Conservation (phyloP, 2,329 filamentous ascomycete species). For the Colletotrichum truncatum region DNA sequence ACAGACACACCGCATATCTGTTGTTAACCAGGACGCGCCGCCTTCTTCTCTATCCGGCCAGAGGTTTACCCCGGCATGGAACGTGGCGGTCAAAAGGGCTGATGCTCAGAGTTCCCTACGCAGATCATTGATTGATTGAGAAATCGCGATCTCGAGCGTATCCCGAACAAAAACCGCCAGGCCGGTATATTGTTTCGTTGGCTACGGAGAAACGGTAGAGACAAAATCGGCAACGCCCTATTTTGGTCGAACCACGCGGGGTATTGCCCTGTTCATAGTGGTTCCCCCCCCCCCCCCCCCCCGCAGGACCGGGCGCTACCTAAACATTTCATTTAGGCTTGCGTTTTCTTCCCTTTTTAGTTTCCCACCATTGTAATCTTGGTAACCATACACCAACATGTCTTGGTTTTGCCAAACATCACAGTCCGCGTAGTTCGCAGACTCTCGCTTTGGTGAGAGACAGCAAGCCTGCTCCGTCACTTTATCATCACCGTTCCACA, state of each 20-base stretch:
- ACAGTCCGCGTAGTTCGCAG: background rate
- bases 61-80: background rate
- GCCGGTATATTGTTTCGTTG: no score
- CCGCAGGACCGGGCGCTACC: background rate
- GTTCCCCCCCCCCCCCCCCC: background rate
- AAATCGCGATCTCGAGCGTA: background rate
- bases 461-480: background rate
- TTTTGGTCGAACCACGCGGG: background rate
- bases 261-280: background rate
- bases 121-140: background rate
- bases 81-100: background rate
- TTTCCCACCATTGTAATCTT: no score
- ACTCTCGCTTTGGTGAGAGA: background rate
- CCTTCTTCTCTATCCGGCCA: background rate
- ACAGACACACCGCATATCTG: constrained; percentile 13
- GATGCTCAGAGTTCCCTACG: no score
- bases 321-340: background rate
- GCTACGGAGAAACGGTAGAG: background rate
- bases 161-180: no score
- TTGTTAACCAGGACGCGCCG: background rate
- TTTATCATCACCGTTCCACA: background rate
- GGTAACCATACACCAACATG: no score
- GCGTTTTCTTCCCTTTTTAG: background rate
- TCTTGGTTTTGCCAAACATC: background rate
- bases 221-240: background rate